phyloP scores from a whole-genome alignment of 1,284 basidiomycete genomes.

The Peniophora sp. region DNA sequence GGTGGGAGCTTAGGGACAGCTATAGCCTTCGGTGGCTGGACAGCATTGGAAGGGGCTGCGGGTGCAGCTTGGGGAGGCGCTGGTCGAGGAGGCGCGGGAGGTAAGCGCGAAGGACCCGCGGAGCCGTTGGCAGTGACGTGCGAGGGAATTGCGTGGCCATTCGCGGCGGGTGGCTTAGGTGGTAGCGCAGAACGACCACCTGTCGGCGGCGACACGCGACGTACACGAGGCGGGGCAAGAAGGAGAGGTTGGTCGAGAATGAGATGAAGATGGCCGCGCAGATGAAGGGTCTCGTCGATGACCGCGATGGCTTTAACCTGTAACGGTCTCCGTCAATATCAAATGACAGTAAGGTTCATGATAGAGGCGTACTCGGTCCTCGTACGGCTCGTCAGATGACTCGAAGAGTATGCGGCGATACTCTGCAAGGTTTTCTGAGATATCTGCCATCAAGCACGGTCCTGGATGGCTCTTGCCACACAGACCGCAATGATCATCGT shows the following conservation, averaged over 20 bases:
- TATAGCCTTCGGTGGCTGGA: no score
- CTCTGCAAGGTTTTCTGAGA: constrained; percentile 55
- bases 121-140: no score
- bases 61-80: no score
- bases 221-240: constrained; percentile 16
- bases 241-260: constrained; percentile 56
- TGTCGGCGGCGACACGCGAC: no score
- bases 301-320: constrained; percentile 55
- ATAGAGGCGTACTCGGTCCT: constrained; percentile 40
- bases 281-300: constrained; percentile 54
- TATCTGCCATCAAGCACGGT: constrained; percentile 56
- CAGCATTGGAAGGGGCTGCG: no score
- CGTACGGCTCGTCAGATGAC: constrained; percentile 53
- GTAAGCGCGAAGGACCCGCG: no score
- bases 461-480: constrained; percentile 48
- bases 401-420: constrained; percentile 59
- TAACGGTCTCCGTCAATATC: constrained; percentile 8
- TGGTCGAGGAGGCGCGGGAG: no score
- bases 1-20: no score
- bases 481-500: constrained; percentile 41
- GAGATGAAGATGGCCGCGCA: constrained; percentile 44
- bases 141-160: no score
- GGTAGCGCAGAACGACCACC: no score
- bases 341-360: not conserved
- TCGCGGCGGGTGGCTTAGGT: no score